These are phyloP conservation scores for Rhizopogon roseolus DNA, from an alignment of 768 basidiomycete species.

Conservation along the genomic window DNA sequence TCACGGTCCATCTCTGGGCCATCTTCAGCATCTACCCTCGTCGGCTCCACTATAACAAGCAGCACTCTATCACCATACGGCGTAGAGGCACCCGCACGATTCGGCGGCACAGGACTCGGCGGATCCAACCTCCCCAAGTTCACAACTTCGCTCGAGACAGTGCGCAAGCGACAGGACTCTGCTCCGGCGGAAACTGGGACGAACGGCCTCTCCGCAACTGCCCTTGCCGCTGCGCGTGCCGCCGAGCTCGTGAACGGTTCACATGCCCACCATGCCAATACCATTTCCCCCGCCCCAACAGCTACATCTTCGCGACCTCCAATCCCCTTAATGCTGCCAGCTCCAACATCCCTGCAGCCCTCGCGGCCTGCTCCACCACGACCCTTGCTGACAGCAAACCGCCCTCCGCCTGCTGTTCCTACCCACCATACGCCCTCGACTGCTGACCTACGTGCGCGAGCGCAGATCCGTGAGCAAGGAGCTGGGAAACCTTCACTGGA, in stretches of 20 bases:
- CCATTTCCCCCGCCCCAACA: slow-evolving; percentile 32
- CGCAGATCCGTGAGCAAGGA: slow-evolving; percentile 43
- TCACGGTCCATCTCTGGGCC: slow-evolving; percentile 16
- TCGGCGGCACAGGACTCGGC: slow-evolving; percentile 90
- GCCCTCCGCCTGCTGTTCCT: slow-evolving; percentile 50
- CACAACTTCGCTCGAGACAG: slow-evolving; percentile 26
- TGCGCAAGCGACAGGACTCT: slow-evolving; percentile 44
- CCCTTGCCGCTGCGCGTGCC: slow-evolving; percentile 50
- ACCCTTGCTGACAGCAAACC: slow-evolving; percentile 52
- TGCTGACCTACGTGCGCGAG: slow-evolving; percentile 61
- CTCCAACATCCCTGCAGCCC: slow-evolving; percentile 42
- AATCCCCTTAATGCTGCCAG: slow-evolving; percentile 20
- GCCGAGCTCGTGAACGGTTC: slow-evolving; percentile 60
- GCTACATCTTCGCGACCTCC: slow-evolving; percentile 20
- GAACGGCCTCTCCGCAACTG: slow-evolving; percentile 37
- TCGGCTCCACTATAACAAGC: slow-evolving; percentile 23
- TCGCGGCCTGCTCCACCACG: slow-evolving; percentile 67
- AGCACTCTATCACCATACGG: slow-evolving; percentile 29
- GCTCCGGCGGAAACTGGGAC: slow-evolving; percentile 31
- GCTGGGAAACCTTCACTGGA: slow-evolving; percentile 26
- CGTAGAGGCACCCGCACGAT: slow-evolving; percentile 60
- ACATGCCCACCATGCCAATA: slow-evolving; percentile 34
- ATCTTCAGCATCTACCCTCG: slow-evolving; percentile 24
- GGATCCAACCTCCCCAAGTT: slow-evolving; percentile 51
- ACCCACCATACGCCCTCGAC: slow-evolving; percentile 55